Evolutionary conservation across 176 grass and related monocot genomes (phyloP).

Genomic region (Zea luxurians): DNA sequence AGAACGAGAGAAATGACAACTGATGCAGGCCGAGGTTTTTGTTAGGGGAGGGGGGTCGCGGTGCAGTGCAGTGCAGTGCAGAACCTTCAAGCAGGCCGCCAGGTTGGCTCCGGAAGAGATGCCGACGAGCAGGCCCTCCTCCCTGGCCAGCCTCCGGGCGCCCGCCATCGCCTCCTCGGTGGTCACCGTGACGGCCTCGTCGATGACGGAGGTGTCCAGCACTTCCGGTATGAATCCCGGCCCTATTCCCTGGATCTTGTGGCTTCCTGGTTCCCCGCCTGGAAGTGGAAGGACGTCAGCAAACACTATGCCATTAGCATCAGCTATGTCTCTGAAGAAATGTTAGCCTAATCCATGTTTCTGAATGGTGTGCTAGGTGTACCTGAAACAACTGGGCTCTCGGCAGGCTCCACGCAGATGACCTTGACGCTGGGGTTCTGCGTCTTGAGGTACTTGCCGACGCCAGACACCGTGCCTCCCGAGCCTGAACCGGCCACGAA

Average conservation of each 20-base stretch:
- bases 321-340: too few relatives aligned
- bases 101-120: conserved; percentile 93
- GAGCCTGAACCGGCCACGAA: conserved; percentile 56
- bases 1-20: too few relatives aligned
- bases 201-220: conserved; percentile 65
- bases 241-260: conserved; percentile 91
- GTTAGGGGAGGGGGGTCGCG: too few relatives aligned
- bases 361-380: too few relatives aligned
- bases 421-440: conserved; percentile 62
- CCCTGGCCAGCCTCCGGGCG: conserved; percentile 70
- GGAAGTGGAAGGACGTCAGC: background rate
- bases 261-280: conserved; percentile 67
- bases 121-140: conserved; percentile 83
- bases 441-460: conserved; percentile 70
- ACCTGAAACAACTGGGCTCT: conserved; percentile 76
- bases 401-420: conserved; percentile 70
- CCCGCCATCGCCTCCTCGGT: conserved; percentile 62
- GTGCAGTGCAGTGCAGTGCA: too few relatives aligned
- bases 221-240: conserved; percentile 60
- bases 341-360: too few relatives aligned
- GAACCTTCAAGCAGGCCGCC: conserved; percentile 77
- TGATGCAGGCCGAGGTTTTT: too few relatives aligned
- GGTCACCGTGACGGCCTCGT: conserved; percentile 62
- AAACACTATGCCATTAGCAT: too few relatives aligned
- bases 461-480: conserved; percentile 68